Evolutionary conservation across 2,329 filamentous ascomycete species (phyloP), one percentile per base, ranked within the genome.

Genomic region (Metarhizium rileyi): DNA sequence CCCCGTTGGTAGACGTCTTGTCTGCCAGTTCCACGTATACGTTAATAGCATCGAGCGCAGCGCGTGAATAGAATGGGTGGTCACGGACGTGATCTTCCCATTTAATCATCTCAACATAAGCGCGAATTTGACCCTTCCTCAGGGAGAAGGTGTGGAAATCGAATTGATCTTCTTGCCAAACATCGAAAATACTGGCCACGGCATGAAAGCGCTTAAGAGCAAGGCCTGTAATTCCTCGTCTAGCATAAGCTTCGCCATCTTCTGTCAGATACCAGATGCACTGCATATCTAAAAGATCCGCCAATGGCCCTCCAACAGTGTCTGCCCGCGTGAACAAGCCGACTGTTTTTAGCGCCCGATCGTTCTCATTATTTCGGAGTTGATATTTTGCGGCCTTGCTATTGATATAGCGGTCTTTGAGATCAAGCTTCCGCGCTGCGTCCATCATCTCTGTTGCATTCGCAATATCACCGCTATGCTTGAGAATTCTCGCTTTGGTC

Each of bases 61-160:
- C 87, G 42, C 89, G 78, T 4, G 86, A 84, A 70, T 87, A 98
- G 72, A 95, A 96, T 1, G 93, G 93, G 65, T 98, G 93, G 59
- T 95, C 87, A 49, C 90, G 84, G 42, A 97, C 70, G 53, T 83
- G 81, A 63, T 98, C 90, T 65, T 97, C 91, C 94, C 93, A 98
- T 58, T 86, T 81, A 44, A 98, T 77, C 89, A 98, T 95, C 59
- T 96, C 90, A 38, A 98, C 75, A 63, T 98, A 98, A 1, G 93
- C 87, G 50, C 91, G 78, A 53, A 97, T 88, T 74, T 95, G 91
- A 14, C 94, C 94, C 68, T 97, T 98, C 20, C 93, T 78, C n/a
- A 98, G 74, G 20, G 90, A 96, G 69, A 98, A 98, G 65, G 83
- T 89, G 74, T 98, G 94, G 74, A 98, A 98, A 66, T 98, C 93